A percentile compares a stretch with the other conserved stretches of the same genome.
Conservation (phyloP, 192 early-diverging fungal species). For the Podila epigama region DNA sequence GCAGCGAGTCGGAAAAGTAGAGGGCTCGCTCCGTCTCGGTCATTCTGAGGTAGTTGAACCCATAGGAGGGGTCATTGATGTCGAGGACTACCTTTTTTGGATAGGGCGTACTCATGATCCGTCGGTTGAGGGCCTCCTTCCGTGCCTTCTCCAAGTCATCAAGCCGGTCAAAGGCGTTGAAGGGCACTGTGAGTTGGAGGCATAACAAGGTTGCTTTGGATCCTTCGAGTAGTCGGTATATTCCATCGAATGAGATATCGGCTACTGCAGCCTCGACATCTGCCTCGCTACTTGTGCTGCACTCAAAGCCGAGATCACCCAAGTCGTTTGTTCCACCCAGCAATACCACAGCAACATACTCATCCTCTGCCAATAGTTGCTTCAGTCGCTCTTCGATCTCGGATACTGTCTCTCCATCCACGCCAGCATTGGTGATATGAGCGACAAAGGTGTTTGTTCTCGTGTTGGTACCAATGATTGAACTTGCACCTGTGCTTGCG, state of each 20-base stretch:
- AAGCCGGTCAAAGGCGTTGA: constrained; percentile 6
- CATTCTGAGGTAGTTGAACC: constrained; percentile 21
- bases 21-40: neutral
- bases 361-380: neutral
- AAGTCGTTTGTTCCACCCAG: constrained; percentile 22
- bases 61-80: neutral
- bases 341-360: constrained; percentile 3
- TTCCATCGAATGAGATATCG: constrained; percentile 4
- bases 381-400: constrained; percentile 1
- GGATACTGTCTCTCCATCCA: constrained; percentile 7
- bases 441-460: no score
- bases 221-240: neutral
- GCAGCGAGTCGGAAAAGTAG: constrained; percentile 3
- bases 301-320: neutral
- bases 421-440: constrained; percentile 15
- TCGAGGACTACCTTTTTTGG: constrained; percentile 8
- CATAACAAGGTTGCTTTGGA: neutral
- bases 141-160: neutral
- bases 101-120: neutral
- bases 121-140: constrained; percentile 13
- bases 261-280: neutral
- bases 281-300: neutral
- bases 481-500: no score
- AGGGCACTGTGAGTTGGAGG: constrained; percentile 14
- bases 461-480: no score